phyloP scores from a whole-genome alignment of 177 flowering plant species.

The Tripterygium wilfordii region DNA sequence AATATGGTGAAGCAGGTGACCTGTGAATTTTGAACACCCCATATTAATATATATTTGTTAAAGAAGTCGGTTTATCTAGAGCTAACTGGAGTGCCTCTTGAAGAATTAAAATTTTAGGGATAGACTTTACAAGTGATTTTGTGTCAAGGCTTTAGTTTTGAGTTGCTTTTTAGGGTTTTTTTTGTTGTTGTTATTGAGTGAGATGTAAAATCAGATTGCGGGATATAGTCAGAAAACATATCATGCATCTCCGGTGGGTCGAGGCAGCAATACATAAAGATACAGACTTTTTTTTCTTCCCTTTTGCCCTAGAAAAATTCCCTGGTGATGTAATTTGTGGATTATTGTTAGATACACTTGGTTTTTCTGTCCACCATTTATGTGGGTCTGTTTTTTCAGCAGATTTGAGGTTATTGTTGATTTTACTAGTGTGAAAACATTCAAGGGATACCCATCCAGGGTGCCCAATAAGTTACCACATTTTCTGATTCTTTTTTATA shows the following conservation, averaged over 20 bases:
- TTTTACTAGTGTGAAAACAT: conserved; percentile 31
- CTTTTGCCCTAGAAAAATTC: conserved; percentile 6
- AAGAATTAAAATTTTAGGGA: conserved; percentile 34
- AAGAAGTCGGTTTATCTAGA: conserved; percentile 19
- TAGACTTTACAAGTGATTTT: conserved; percentile 32
- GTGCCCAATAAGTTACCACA: conserved; percentile 27
- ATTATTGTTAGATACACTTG: conserved; percentile 12
- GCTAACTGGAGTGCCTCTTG: conserved; percentile 32
- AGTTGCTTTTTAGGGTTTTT: conserved; percentile 16
- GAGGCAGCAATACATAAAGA: conserved; percentile 25
- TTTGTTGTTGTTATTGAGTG: conserved; percentile 25
- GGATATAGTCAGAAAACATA: conserved; percentile 39
- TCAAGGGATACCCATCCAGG: conserved; percentile 30
- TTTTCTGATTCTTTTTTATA: conserved; percentile 18
- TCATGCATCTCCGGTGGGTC: conserved; percentile 37
- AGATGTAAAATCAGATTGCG: conserved; percentile 55
- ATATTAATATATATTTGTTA: conserved; percentile 13
- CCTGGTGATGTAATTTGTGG: conserved; percentile 21
- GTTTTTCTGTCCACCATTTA: conserved; percentile 2
- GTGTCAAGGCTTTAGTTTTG: conserved; percentile 35
- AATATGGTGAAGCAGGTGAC: conserved; percentile 25
- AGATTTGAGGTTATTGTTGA: conserved; percentile 22
- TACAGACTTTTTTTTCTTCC: conserved; percentile 16
- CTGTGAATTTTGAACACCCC: conserved; percentile 20
- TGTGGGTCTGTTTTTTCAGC: conserved; percentile 22